Percentiles rank a stretch among this genome's conserved stretches.
Conservation (phyloP, 768 basidiomycete species). For the Psilocybe cyanescens region DNA sequence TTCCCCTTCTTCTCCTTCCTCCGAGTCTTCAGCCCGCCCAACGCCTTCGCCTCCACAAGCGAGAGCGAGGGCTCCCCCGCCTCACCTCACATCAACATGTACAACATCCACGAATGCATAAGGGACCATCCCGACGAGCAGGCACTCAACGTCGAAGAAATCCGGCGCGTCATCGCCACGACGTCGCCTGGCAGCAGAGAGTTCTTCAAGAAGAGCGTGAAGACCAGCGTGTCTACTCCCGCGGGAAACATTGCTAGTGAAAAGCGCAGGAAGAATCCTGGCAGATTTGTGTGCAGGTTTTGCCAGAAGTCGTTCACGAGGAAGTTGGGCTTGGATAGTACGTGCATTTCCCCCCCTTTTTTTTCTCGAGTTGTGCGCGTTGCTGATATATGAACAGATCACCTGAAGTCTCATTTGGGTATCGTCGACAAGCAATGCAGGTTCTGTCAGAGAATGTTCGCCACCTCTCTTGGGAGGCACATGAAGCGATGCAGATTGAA, state of each 20-base stretch:
- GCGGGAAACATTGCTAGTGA: slow-evolving; percentile 21
- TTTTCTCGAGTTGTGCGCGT: not conserved
- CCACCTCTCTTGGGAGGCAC: slow-evolving; percentile 18
- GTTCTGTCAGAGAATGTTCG: slow-evolving; percentile 17
- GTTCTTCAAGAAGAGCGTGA: slow-evolving; percentile 16
- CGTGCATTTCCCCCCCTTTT: not conserved
- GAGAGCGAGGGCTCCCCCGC: too few species aligned
- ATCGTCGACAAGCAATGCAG: slow-evolving; percentile 21
- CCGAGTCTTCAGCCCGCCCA: too few species aligned
- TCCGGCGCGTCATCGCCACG: not conserved
- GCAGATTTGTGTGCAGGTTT: slow-evolving; percentile 12
- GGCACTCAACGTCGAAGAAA: not conserved
- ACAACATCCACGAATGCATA: not conserved
- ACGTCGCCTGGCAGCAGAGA: not conserved
- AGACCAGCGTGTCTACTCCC: slow-evolving; percentile 19
- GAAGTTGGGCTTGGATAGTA: not conserved
- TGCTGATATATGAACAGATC: not conserved
- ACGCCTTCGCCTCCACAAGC: too few species aligned
- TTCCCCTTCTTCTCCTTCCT: not conserved
- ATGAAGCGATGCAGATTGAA: slow-evolving; percentile 20
- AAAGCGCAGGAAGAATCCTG: slow-evolving; percentile 21
- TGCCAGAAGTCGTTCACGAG: not conserved
- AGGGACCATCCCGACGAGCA: not conserved
- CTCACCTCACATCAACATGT: not conserved
- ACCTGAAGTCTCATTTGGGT: slow-evolving; percentile 21